Evolutionary conservation across 306 rosid genomes (phyloP), one percentile per base, ranked within the genome.

Genomic region (Vigna radiata): DNA sequence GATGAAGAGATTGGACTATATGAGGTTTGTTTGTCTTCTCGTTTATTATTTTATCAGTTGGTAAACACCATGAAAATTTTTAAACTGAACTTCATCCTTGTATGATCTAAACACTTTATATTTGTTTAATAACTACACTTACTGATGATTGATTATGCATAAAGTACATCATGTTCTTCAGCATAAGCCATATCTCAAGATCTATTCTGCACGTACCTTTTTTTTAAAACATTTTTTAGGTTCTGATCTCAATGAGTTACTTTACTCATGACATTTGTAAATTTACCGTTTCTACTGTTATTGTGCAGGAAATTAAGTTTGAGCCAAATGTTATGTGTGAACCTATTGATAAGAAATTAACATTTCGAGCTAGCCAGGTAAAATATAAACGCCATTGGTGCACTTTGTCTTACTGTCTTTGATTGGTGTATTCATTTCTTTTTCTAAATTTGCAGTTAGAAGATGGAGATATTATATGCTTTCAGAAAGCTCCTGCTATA

Each of bases 281-380:
- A 76, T 59, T 72, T 68, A 77, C 71, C 33, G 68, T 74, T 10
- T 61, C 60, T 62, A 37, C 64, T 61, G 29, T 63, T 60, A 4
- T 56, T 76, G 60, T 84, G 63, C 85, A 95, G 98, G 99, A 96
- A 87, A 96, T 96, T 56, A 96, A 96, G 88, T 92, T 91, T 77
- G 98, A 96, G 79, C 99, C 99, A 43, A 83, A 83, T 87, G 94
- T 96, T 69, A 92, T 96, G 99, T 96, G 99, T 62, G 99, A 96
- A 80, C 94, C 90, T 66, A 88, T 96, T 36, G 99, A 96, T 82
- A 93, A 91, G 94, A 91, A 87, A 82, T 25, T 81, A 80, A 88
- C 94, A 47, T 96, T 96, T 83, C 88, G 93, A 78, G 87, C 86
- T 73, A 88, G 97, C 82, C 99, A 96, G 99, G 99, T 96, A 83